These are phyloP conservation scores for Yamadazyma atmosphaerica DNA, from an alignment of 1,139 yeast genomes.

Conservation along the genomic window DNA sequence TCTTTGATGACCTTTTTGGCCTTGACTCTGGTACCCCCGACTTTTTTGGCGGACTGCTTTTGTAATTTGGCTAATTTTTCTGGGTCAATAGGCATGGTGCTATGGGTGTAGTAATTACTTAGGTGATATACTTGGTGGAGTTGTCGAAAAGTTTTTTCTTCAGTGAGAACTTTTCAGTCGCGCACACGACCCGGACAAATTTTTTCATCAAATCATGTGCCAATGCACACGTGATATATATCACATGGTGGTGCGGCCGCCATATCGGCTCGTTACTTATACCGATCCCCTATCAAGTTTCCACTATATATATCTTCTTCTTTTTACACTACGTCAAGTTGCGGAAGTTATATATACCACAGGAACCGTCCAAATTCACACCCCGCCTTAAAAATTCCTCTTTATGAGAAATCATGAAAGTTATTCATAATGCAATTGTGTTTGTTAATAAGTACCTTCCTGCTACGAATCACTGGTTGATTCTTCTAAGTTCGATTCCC, in stretches of 20 bases:
- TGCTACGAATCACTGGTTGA: conserved; percentile 29
- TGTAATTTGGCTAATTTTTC: conserved; percentile 85
- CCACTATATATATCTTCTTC: too few species aligned
- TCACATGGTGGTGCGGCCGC: too few species aligned
- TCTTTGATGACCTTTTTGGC: conserved; percentile 70
- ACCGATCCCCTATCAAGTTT: too few species aligned
- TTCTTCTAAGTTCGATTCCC: conserved; percentile 26
- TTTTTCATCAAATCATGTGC: background rate
- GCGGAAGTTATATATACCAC: too few species aligned
- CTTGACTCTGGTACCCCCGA: conserved; percentile 89
- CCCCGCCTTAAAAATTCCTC: too few species aligned
- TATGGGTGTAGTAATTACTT: too few species aligned
- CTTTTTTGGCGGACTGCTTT: conserved; percentile 69
- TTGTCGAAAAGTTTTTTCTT: conserved; percentile 23
- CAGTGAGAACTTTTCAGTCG: conserved; percentile 7
- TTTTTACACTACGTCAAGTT: too few species aligned
- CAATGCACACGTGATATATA: too few species aligned
- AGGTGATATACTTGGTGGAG: too few species aligned
- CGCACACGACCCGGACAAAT: conserved; percentile 4
- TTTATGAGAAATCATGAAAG: background rate
- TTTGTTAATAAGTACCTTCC: conserved; percentile 25
- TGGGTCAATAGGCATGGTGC: conserved; percentile 78
- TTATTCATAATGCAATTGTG: conserved; percentile 11
- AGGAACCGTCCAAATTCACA: too few species aligned
- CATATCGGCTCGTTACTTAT: too few species aligned